Conservation (phyloP, 2,329 filamentous ascomycete species). For the Colletotrichum camelliae region DNA sequence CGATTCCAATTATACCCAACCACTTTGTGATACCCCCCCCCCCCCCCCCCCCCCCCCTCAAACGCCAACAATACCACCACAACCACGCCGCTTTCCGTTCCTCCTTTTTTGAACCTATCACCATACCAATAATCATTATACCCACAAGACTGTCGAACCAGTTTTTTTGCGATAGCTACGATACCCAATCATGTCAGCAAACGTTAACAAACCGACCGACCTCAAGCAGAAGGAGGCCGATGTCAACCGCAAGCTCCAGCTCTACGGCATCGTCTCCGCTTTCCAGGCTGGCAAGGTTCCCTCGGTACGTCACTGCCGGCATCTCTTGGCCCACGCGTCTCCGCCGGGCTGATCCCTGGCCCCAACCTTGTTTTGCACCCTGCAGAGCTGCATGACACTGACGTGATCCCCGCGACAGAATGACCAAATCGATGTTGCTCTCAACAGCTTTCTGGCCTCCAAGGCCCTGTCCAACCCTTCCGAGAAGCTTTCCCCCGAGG, state of each 20-base stretch:
- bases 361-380: background rate
- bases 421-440: constrained; percentile 91
- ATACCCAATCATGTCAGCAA: constrained; percentile 37
- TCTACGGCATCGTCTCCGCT: constrained; percentile 88
- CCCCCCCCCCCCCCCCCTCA: background rate
- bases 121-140: background rate
- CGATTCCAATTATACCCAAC: constrained; percentile 19
- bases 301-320: constrained; percentile 64
- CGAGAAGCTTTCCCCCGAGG: constrained; percentile 80
- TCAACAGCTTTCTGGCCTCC: constrained; percentile 85
- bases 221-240: constrained; percentile 80
- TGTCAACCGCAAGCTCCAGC: constrained; percentile 91
- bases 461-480: constrained; percentile 74
- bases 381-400: constrained; percentile 4
- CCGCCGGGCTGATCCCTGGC: background rate
- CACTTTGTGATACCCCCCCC: constrained; percentile 15
- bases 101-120: background rate
- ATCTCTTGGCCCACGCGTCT: background rate
- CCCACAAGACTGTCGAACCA: background rate
- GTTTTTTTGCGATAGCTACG: background rate
- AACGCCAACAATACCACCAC: background rate
- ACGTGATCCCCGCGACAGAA: constrained; percentile 60
- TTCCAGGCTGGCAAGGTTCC: constrained; percentile 91
- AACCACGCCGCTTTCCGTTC: background rate
- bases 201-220: constrained; percentile 78